These are phyloP conservation scores for Fusarium humuli DNA, from an alignment of 2,329 filamentous ascomycete species.

Conservation along the genomic window DNA sequence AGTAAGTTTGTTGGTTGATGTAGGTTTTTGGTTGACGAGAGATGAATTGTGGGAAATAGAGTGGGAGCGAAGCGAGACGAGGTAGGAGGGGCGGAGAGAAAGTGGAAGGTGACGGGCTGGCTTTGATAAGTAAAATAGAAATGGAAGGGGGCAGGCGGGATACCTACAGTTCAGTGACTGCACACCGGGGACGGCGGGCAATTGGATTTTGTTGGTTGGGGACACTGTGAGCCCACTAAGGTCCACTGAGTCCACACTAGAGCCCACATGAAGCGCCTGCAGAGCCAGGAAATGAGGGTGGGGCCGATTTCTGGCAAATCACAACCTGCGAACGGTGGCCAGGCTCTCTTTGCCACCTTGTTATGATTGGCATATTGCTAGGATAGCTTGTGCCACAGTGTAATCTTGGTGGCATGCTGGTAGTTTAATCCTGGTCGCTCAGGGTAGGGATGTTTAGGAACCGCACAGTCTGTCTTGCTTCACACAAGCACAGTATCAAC, in stretches of 20 bases:
- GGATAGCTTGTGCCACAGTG: slow-evolving; percentile 45
- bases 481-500: slow-evolving; percentile 33
- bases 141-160: slow-evolving; percentile 27
- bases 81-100: slow-evolving; percentile 44
- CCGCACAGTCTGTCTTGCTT: slow-evolving; percentile 40
- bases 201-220: slow-evolving; percentile 50
- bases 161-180: slow-evolving; percentile 8
- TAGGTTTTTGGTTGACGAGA: slow-evolving; percentile 38
- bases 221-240: slow-evolving; percentile 36
- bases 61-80: slow-evolving; percentile 45
- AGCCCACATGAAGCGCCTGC: slow-evolving; percentile 38
- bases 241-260: slow-evolving; percentile 15
- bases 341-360: slow-evolving; percentile 49
- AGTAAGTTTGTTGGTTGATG: slow-evolving; percentile 39
- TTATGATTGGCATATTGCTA: slow-evolving; percentile 48
- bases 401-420: slow-evolving; percentile 49
- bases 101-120: slow-evolving; percentile 39
- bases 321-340: slow-evolving; percentile 36
- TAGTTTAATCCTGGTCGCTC: slow-evolving; percentile 28
- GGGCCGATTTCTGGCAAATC: slow-evolving; percentile 48
- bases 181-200: slow-evolving; percentile 45
- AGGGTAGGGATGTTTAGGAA: slow-evolving; percentile 31
- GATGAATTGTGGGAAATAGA: slow-evolving; percentile 43
- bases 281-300: slow-evolving; percentile 42
- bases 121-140: slow-evolving; percentile 45